Evolutionary conservation across 75 land plant species (phyloP).

Genomic region (Isoetes taiwanensis): DNA sequence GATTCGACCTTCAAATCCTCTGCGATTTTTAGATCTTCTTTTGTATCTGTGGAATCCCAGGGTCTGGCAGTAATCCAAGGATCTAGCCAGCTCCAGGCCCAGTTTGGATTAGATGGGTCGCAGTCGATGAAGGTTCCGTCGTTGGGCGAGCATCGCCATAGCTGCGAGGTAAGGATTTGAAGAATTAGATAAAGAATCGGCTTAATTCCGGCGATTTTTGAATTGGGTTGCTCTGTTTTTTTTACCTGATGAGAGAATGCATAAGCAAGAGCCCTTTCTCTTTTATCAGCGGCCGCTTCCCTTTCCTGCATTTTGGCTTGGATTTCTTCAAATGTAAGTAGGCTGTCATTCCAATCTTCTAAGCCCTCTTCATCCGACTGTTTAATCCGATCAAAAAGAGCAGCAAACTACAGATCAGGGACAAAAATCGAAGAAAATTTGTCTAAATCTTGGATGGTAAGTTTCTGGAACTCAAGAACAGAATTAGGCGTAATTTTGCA

Average conservation of each 20-base stretch:
- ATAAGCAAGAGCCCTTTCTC: conserved; percentile 66
- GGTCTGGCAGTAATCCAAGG: conserved; percentile 21
- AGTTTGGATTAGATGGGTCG: conserved; percentile 13
- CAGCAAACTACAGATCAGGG: too few species aligned
- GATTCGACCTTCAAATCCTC: too few species aligned
- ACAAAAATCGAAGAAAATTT: too few species aligned
- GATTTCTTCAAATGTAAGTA: conserved; percentile 62
- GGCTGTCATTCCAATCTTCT: conserved; percentile 70
- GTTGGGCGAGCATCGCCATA: neutral
- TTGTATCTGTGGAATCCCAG: conserved; percentile 5
- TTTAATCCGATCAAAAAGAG: too few species aligned
- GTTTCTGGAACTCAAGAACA: too few species aligned
- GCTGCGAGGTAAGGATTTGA: neutral
- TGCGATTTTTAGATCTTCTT: too few species aligned
- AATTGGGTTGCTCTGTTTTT: too few species aligned
- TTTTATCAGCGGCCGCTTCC: conserved; percentile 63
- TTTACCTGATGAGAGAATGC: conserved; percentile 92
- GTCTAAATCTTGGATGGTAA: too few species aligned
- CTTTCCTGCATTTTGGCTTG: conserved; percentile 54
- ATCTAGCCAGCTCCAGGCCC: conserved; percentile 23
- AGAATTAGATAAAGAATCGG: neutral
- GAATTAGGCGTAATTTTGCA: too few species aligned
- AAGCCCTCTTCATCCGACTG: conserved; percentile 41
- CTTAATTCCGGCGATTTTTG: too few species aligned
- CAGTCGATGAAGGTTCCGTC: too few species aligned